Base-by-base conservation (phyloP, 2,329 filamentous ascomycete genomes). In the Chrysosporium queenslandicum region DNA sequence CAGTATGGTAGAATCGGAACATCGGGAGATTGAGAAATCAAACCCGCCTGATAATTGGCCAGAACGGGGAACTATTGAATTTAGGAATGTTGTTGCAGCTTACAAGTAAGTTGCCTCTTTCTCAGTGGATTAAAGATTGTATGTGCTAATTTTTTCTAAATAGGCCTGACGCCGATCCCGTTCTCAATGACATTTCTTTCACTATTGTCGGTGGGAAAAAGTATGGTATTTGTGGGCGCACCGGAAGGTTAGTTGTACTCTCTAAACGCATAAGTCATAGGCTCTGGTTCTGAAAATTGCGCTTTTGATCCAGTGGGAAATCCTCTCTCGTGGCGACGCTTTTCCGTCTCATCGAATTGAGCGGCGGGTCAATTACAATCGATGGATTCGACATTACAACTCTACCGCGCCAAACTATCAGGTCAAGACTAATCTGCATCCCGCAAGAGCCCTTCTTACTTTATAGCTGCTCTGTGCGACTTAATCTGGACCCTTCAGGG, bases 11-110 rank as follows among this genome's bases (percentile, higher is more conserved):
- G 29, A 16, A 30, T 32, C 52, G 1, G 61, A 63, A 27, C 54
- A 59, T 25, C 47, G 7, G 30, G 53, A 55, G 5, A 52, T 42
- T 2, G 59, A 63, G 39, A 53, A 58, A 12, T 43, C 53, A 3
- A n/a, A 54, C 29, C 58, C 59, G 25, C 50, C 56, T 21, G 52
- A 57, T 30, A 9, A 54, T 6, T 61, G 61, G 61, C 61, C 61
- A 27, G 14, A 14, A 16, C 36, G 27, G 11, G 53, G 53, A 16
- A 20, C 27, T 32, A 53, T 53, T n/a, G 20, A 30, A n/a, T 41
- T 53, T 16, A 18, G 42, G n/a, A 29, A 23, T 18, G 46, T 53
- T n/a, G 47, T 42, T 16, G 51, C 51, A 21, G 18, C 23, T n/a
- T 49, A 53, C 25, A 45, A 37, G 49, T 51, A 51, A 32, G 49